Base-by-base conservation (phyloP, 2,329 filamentous ascomycete species). In the Colletotrichum tropicicola region DNA sequence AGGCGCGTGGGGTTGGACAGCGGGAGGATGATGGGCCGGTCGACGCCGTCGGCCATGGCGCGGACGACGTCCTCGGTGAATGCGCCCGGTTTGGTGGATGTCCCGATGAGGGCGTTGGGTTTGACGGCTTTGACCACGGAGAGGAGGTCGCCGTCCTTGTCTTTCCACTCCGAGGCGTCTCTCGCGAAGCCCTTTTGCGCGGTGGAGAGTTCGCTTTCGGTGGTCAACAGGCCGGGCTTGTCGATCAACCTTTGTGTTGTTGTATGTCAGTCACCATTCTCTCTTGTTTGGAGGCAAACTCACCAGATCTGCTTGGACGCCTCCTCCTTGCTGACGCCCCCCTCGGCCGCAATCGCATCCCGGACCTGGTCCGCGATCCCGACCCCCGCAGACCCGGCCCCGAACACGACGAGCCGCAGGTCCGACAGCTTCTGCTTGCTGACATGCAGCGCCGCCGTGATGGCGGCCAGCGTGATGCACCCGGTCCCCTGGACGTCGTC, bases 401-500 rank as follows among this genome's bases (percentile, higher is more conserved):
- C 94, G 67, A 94, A 97, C 32, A 95, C 79, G 0, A 97, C 85
- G 61, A 96, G 83, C 28, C 90, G 85, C 13, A 92, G 77, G 63
- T 97, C 92, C 8, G 82, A 78, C 41, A 97, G 80, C 55, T 90
- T 87, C 56, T 90, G 79, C 3, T 88, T 83, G 65, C 84, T 89
- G 7, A 95, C 89, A 65, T 92, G 87, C 7, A 94, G 80, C 0
- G 87, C 93, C 0, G 93, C 88, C 81, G 93, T 89, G 67, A 97
- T 90, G 1, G 91, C 93, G 0, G 93, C 93, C 0, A 97, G 84
- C 0, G 94, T 95, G 1, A 97, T 93, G 64, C 92, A 95, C 0
- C 93, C 94, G 0, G 94, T 97, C 1, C 93, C 94, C 75, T 97
- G 93, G 0, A 97, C 89, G 74, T 97, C 93, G 63, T 97, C 94